Percentiles rank a stretch among this genome's conserved stretches.
These are phyloP conservation scores for Trypethelium eluteriae DNA, from an alignment of 495 filamentous ascomycete genomes.

Conservation along the genomic window DNA sequence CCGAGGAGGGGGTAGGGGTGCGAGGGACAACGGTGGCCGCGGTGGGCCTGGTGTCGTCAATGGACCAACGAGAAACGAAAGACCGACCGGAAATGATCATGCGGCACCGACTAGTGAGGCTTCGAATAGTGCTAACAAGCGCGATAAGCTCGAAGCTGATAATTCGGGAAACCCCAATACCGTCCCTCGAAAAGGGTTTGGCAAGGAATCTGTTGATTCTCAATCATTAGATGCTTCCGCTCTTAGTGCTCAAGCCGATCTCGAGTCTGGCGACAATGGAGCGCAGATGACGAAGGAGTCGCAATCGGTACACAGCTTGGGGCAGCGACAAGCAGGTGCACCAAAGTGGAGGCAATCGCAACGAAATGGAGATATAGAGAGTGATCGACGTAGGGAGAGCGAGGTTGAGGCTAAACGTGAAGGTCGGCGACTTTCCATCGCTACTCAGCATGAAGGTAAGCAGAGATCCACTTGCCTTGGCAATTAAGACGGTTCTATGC, in stretches of 20 bases:
- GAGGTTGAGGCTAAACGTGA: not conserved
- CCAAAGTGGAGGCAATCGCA: constrained; percentile 3
- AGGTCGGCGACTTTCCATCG: not conserved
- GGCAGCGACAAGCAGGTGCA: not conserved
- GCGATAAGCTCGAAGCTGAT: not conserved
- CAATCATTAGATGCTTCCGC: not conserved
- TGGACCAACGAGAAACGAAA: constrained; percentile 21
- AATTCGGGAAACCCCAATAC: too few relatives aligned
- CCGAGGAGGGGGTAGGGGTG: constrained; percentile 42
- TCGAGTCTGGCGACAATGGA: constrained; percentile 23
- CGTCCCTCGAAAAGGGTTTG: too few relatives aligned
- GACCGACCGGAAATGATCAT: constrained; percentile 17
- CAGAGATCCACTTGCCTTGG: not conserved
- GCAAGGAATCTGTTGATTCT: not conserved
- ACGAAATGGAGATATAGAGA: not conserved
- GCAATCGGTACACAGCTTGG: constrained; percentile 17
- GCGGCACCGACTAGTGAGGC: constrained; percentile 11
- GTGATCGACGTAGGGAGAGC: not conserved
- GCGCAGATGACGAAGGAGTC: constrained; percentile 17
- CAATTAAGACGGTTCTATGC: too few relatives aligned
- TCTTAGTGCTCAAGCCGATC: not conserved
- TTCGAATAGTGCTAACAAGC: constrained; percentile 13
- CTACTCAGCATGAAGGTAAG: not conserved
- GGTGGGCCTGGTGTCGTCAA: constrained; percentile 47
- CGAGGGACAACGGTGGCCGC: constrained; percentile 51